Evolutionary conservation across 2,329 filamentous ascomycete genomes (phyloP), one percentile per base, ranked within the genome.

Genomic region (Pestalotiopsis fici): DNA sequence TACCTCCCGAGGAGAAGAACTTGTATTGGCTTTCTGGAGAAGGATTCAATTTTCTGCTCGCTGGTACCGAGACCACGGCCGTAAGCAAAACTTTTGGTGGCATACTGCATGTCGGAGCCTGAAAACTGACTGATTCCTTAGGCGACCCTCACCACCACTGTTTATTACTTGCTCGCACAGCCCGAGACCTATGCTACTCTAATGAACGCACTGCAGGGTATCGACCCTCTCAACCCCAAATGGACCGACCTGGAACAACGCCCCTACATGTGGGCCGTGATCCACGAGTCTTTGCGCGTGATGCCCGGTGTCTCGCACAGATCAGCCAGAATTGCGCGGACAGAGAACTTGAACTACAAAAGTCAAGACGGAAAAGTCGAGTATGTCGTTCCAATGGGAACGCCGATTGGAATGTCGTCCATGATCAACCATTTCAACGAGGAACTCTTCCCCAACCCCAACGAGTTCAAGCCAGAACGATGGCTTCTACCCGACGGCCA

Each of bases 11-110:
- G 3, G 79, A 82, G 69, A 82, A 81, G 71, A 73, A 71, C 9
- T 71, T 76, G 4, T 69, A 70, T 18, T 74, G 77, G 2, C 76
- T 82, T 12, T 77, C 76, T 11, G 79, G 81, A 13, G 81, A 83
- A 59, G 80, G 78, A 3, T 78, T 81, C 63, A 75, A 76, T 9
- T 71, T 81, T n/a, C 73, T 81, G 4, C 73, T 78, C 63, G 80
- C 79, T 2, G 81, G 81, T 12, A 81, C 80, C 2, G 74, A 83
- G 66, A 83, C 81, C 4, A 82, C 81, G 3, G 69, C 73, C 15
- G 71, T 71, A 66, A 66, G 27, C 23, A 78, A 77, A 1, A 21
- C 12, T 9, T 31, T 5, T 11, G 12, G 12, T n/a, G n/a, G n/a
- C n/a, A 60, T 39, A 15, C 3, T n/a, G 2, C 31, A 35, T 37